phyloP scores from a whole-genome alignment of 495 filamentous ascomycete genomes.

The Astrothelium macrocarpum region DNA sequence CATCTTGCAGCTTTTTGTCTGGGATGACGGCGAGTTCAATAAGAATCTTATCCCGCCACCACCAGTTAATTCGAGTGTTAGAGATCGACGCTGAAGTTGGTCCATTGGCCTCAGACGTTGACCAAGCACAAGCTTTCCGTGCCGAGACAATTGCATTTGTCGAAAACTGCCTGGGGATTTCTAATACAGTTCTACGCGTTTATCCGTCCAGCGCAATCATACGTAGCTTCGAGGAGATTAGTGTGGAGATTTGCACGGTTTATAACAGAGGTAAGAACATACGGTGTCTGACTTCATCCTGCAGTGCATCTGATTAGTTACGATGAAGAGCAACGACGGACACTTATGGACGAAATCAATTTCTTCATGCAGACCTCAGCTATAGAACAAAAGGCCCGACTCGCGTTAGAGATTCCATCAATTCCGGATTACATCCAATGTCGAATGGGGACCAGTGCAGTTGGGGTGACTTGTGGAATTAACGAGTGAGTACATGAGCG shows the following conservation, averaged over 20 bases:
- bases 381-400: conserved; percentile 21
- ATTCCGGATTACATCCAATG: conserved; percentile 26
- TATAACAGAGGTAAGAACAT: neutral
- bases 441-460: conserved; percentile 26
- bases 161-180: conserved; percentile 5
- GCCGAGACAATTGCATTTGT: conserved; percentile 7
- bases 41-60: neutral
- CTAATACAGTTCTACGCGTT: neutral
- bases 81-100: conserved; percentile 15
- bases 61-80: neutral
- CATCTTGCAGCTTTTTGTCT: conserved; percentile 23
- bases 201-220: conserved; percentile 14
- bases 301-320: neutral
- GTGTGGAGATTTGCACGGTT: conserved; percentile 1
- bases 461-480: conserved; percentile 23
- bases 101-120: conserved; percentile 6
- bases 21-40: conserved; percentile 19
- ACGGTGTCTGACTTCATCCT: neutral
- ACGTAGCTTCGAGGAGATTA: conserved; percentile 17
- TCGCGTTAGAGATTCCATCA: conserved; percentile 20
- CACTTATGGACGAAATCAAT: conserved; percentile 24
- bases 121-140: conserved; percentile 8
- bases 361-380: conserved; percentile 28
- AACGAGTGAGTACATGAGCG: conserved; percentile 20
- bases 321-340: conserved; percentile 13